Evolutionary conservation across 2,329 filamentous ascomycete species (phyloP), one percentile per base, ranked within the genome.

Genomic region (Exophiala xenobiotica): DNA sequence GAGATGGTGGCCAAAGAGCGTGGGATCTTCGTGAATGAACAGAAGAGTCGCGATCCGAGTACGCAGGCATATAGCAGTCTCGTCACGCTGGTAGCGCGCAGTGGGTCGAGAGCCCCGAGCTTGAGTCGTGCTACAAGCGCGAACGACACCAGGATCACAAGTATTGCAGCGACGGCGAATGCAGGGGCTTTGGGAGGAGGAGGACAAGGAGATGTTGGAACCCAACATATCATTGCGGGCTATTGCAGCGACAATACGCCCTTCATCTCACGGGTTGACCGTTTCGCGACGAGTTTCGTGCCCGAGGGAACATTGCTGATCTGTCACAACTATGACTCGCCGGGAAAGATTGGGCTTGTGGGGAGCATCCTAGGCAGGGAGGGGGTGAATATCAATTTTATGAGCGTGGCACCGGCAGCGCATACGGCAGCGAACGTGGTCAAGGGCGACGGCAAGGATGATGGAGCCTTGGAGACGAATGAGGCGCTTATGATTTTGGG

Each of bases 401-500:
- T 92, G 88, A 84, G 81, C 64, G 88, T 91, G 1, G 78, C 79
- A 41, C 78, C 78, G 6, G 63, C 57, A 2, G 59, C 51, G 9
- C n/a, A n/a, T 61, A 53, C 31, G 47, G 46, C 19, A 45, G 38
- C n/a, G n/a, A n/a, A n/a, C n/a, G n/a, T n/a, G n/a, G n/a, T 46
- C 23, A 11, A 42, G 24, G 18, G 49, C 19, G 4, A 49, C 42
- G 37, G 49, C 40, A 23, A 63, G 2, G 67, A 63, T 1, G 56
- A 55, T 6, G 38, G 16, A 14, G 24, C 52, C 6, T 56, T 50
- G 20, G 63, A 60, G 53, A 57, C 43, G 53, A 58, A 61, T 46
- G 88, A 92, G 70, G 88, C 88, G 7, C 69, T 92, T 59, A 92
- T 92, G 88, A 91, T 92, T 61, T 61, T 92, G 44, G 86, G 88